Evolutionary conservation across 1,284 basidiomycete genomes (phyloP), one percentile per base, ranked within the genome.

Genomic region (Rhodotorula sp.): DNA sequence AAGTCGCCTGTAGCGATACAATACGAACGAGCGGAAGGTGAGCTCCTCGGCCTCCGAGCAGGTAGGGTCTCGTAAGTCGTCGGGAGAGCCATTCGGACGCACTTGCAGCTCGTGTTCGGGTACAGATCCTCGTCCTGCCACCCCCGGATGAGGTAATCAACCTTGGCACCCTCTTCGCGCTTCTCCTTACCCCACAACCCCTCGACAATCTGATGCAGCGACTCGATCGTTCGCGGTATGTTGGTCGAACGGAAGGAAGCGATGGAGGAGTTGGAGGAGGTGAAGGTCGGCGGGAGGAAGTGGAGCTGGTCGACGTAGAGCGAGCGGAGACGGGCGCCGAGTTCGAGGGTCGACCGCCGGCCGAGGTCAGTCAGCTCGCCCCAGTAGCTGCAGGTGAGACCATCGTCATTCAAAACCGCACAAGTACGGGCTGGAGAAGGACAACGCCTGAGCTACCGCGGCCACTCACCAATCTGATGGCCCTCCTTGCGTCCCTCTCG

Each of bases 291-390:
- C 6, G 76, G 76, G 30, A 76, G 61, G 59, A 75, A 72, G 18
- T 52, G 31, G 55, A 77, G 67, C 30, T 61, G 61, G 56, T 73
- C 70, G 59, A 76, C 72, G 59, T 77, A 77, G 37, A 76, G 59
- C 2, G 30, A 30, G 13, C 76, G 70, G 2, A 77, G 62, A 30
- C 54, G 52, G 16, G 64, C 44, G 8, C 76, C 76, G 59, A 77
- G 65, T 6, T 65, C 46, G 28, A 74, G 67, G 9, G 74, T 74
- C 28, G 75, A 76, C 31, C 68, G 52, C 11, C 76, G 72, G 15
- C 76, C 76, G n/a, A 73, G 57, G 60, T 77, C 76, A 6, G 76
- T 77, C n/a, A 76, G 62, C 47, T 77, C 70, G 48, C 76, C 76
- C 75, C 75, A 77, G 56, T 71, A 58, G 62, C 73, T 74, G 58